Evolutionary conservation across 2,329 filamentous ascomycete genomes (phyloP).

Genomic region (Cylindrodendrum hubeiense): DNA sequence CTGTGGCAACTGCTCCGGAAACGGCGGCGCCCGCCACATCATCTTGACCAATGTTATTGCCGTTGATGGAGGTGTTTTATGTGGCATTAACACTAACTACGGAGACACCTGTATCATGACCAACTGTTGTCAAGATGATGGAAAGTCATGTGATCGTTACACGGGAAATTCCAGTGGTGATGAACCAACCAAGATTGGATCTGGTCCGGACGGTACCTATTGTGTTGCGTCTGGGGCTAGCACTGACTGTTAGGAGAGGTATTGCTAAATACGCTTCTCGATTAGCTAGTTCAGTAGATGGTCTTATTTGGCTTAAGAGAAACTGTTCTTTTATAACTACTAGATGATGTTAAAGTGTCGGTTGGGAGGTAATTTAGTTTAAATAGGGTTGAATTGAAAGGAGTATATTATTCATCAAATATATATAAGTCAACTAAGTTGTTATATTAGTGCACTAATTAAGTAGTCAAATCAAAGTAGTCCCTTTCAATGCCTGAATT

Average conservation of each 20-base stretch:
- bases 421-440: too few relatives aligned
- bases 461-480: too few relatives aligned
- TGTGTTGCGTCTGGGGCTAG: conserved; percentile 26
- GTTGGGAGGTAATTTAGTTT: too few relatives aligned
- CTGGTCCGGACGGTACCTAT: conserved; percentile 34
- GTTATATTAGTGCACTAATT: too few relatives aligned
- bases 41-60: conserved; percentile 34
- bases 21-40: conserved; percentile 35
- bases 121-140: conserved; percentile 36
- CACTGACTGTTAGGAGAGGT: conserved; percentile 33
- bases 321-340: too few relatives aligned
- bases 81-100: conserved; percentile 42
- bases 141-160: conserved; percentile 37
- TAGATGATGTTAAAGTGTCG: too few relatives aligned
- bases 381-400: too few relatives aligned
- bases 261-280: too few relatives aligned
- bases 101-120: conserved; percentile 40
- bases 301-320: too few relatives aligned
- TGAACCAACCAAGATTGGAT: conserved; percentile 36
- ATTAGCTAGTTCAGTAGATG: too few relatives aligned
- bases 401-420: too few relatives aligned
- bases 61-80: conserved; percentile 39
- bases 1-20: conserved; percentile 55
- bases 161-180: conserved; percentile 32
- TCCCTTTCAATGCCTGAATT: too few relatives aligned